These are phyloP conservation scores for Didymella exigua DNA, from an alignment of 2,329 filamentous ascomycete species.

Conservation along the genomic window DNA sequence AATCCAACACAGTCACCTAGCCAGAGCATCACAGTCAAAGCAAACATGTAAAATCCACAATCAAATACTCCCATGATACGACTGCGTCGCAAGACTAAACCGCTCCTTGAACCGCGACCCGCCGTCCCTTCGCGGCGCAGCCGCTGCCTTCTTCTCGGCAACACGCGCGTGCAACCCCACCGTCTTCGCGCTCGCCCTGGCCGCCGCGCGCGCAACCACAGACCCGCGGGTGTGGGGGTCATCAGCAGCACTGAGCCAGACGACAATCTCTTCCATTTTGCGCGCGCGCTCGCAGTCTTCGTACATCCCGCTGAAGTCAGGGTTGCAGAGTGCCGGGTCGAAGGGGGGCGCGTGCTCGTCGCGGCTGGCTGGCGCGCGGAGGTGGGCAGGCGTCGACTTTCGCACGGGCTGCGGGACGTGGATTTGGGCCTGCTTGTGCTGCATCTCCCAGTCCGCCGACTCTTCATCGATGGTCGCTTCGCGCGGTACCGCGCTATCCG, in stretches of 20 bases:
- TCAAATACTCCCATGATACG: not conserved
- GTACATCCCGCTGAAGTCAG: not conserved
- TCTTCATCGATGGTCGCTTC: not conserved
- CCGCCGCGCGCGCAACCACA: not conserved
- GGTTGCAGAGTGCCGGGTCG: not conserved
- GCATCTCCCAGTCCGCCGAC: not conserved
- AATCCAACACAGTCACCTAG: not conserved
- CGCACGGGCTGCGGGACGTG: not conserved
- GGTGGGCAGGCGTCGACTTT: not conserved
- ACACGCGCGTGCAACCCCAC: not conserved
- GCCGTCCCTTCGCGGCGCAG: not conserved
- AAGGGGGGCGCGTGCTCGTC: not conserved
- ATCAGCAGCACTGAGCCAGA: not conserved
- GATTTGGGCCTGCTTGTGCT: not conserved
- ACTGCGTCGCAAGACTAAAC: not conserved
- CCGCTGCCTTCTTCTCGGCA: not conserved
- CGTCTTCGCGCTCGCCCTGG: not conserved
- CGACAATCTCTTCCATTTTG: not conserved
- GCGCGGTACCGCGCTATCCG: no score
- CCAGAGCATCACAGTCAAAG: not conserved
- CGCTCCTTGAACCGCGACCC: slow-evolving; percentile 3
- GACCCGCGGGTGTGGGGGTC: not conserved
- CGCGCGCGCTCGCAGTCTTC: not conserved
- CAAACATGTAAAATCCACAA: not conserved
- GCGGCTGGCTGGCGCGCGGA: not conserved